A percentile compares a stretch with the other conserved stretches of the same genome.
phyloP scores from a whole-genome alignment of 345 rosid species.

The Rhizophora apiculata region DNA sequence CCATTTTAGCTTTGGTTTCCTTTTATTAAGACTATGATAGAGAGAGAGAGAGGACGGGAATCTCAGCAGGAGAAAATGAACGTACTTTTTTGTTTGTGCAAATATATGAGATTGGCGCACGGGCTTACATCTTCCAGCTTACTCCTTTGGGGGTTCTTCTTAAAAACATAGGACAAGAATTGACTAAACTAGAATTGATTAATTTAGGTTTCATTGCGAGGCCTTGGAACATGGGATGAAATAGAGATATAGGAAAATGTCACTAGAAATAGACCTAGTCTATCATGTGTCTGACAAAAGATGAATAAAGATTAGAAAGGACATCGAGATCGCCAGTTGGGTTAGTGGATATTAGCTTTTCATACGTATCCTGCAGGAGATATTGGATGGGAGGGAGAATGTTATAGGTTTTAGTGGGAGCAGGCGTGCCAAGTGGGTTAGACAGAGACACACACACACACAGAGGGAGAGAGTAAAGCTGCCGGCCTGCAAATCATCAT shows the following conservation, averaged over 20 bases:
- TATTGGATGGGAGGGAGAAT: conserved; percentile 4
- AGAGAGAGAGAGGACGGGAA: conserved; percentile 2
- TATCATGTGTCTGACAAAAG: conserved; percentile 34
- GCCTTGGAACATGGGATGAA: conserved; percentile 13
- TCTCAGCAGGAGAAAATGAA: conserved; percentile 12
- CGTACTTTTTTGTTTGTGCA: conserved; percentile 38
- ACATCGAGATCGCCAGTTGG: conserved; percentile 33
- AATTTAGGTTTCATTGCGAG: conserved; percentile 15
- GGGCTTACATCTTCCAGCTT: conserved; percentile 15
- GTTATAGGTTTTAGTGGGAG: conserved; percentile 45
- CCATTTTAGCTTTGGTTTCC: conserved; percentile 12
- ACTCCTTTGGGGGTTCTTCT: no score
- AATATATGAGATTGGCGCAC: conserved; percentile 20
- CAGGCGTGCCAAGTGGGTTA: conserved; percentile 61
- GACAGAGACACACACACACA: conserved; percentile 21
- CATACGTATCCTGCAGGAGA: neutral
- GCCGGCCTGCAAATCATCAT: conserved; percentile 96
- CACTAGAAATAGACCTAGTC: conserved; percentile 22
- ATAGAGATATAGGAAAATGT: conserved; percentile 3
- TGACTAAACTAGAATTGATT: conserved; percentile 12
- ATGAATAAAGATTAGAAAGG: conserved; percentile 23
- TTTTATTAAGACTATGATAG: conserved; percentile 20
- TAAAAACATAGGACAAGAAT: neutral
- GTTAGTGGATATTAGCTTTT: conserved; percentile 9
- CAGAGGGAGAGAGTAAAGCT: conserved; percentile 54